Percentiles rank a stretch among this genome's conserved stretches.
Evolutionary conservation across 2,329 filamentous ascomycete genomes (phyloP).

Genomic region (Pseudocercospora fuligena): DNA sequence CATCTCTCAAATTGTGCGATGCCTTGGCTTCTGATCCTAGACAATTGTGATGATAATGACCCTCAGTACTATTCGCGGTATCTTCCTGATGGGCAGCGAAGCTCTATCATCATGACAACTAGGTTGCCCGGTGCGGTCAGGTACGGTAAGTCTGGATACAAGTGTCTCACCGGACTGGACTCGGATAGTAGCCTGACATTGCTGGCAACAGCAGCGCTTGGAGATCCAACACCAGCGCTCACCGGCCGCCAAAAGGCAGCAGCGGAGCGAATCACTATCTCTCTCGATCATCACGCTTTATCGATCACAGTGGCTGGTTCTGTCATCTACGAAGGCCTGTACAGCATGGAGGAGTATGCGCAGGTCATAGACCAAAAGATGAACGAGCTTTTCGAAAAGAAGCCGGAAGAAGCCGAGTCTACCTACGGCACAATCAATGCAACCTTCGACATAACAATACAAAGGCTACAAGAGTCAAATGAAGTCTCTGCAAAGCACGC

Average conservation of each 20-base stretch:
- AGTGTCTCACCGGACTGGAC: neutral
- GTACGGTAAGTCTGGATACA: neutral
- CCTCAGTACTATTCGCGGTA: neutral
- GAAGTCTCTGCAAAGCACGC: slow-evolving; percentile 4
- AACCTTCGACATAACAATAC: slow-evolving; percentile 6
- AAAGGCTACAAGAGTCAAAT: neutral
- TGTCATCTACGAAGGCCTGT: neutral
- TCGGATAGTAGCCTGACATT: neutral
- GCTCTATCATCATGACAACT: neutral
- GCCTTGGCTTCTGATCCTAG: slow-evolving; percentile 4
- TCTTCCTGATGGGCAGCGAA: neutral
- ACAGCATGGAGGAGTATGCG: neutral
- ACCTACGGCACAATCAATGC: slow-evolving; percentile 10
- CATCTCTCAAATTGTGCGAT: neutral
- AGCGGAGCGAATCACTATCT: neutral
- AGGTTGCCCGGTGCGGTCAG: neutral
- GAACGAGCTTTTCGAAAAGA: neutral
- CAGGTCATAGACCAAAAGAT: neutral
- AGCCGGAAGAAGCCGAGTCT: slow-evolving; percentile 1
- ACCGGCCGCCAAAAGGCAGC: neutral
- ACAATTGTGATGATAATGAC: slow-evolving; percentile 10
- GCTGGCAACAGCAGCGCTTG: neutral
- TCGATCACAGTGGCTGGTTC: slow-evolving; percentile 6
- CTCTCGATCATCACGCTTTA: neutral
- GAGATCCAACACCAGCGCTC: neutral